Conservation (phyloP, 768 basidiomycete species). For the Calocybe cyanea region DNA sequence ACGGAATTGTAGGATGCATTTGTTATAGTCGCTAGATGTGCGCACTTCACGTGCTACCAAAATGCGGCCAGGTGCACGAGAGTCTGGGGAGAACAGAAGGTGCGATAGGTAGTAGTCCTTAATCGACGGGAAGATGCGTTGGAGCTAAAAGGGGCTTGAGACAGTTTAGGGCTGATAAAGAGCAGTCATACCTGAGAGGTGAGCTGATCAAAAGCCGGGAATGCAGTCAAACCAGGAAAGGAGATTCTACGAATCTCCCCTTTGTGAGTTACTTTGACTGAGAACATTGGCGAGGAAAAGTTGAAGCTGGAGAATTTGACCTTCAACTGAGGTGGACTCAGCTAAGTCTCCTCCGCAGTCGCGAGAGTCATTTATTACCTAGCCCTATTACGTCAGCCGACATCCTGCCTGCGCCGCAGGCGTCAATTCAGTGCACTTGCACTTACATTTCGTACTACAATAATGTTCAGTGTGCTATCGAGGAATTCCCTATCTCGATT, state of each 20-base stretch:
- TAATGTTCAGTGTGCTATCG: too few relatives aligned
- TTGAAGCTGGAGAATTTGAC: too few relatives aligned
- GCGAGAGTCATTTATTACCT: too few relatives aligned
- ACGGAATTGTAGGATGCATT: slow-evolving; percentile 44
- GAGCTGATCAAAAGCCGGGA: slow-evolving; percentile 63
- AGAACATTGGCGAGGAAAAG: slow-evolving; percentile 53
- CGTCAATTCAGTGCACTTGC: too few relatives aligned
- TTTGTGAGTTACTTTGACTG: slow-evolving; percentile 75
- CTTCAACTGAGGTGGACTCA: too few relatives aligned
- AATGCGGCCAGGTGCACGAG: slow-evolving; percentile 49
- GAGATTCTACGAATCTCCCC: slow-evolving; percentile 66
- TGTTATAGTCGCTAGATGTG: slow-evolving; percentile 53
- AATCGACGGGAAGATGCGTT: slow-evolving; percentile 64
- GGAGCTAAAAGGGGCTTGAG: slow-evolving; percentile 45
- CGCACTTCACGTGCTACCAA: slow-evolving; percentile 61
- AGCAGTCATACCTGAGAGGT: slow-evolving; percentile 51
- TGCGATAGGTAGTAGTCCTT: slow-evolving; percentile 59
- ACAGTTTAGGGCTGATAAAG: slow-evolving; percentile 14
- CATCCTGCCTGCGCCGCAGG: too few relatives aligned
- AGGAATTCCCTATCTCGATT: too few relatives aligned
- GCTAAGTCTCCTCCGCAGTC: too few relatives aligned
- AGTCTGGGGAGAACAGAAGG: slow-evolving; percentile 65
- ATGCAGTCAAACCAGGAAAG: slow-evolving; percentile 45
- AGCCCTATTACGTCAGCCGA: too few relatives aligned
- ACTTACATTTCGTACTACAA: too few relatives aligned